phyloP scores from a whole-genome alignment of 306 rosid genomes.

The Trifolium repens region DNA sequence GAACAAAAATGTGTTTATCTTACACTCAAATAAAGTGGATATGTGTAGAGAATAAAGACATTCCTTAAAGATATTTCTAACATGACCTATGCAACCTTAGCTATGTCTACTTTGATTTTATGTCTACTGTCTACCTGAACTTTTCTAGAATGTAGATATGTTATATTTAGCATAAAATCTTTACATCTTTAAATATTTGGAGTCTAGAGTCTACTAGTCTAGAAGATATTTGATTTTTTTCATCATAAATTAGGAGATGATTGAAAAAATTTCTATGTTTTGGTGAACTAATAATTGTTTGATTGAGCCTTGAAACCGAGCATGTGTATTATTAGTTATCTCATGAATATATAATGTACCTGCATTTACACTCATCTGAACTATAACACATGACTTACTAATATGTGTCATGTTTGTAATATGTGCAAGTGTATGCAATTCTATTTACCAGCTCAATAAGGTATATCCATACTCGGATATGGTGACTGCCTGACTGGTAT shows the following conservation, averaged over 20 bases:
- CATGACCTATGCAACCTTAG: neutral
- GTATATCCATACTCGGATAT: neutral
- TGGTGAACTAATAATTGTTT: conserved; percentile 4
- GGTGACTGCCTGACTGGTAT: too few relatives aligned
- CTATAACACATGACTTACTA: conserved; percentile 3
- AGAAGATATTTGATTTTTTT: conserved; percentile 7
- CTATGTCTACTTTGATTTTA: neutral
- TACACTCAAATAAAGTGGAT: too few relatives aligned
- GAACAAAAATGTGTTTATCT: too few relatives aligned
- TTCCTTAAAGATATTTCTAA: too few relatives aligned
- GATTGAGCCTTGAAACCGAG: neutral
- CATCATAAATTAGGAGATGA: conserved; percentile 3
- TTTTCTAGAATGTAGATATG: conserved; percentile 10
- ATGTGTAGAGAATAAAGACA: too few relatives aligned
- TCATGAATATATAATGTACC: neutral
- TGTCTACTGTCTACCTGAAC: neutral
- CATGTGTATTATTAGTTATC: conserved; percentile 4
- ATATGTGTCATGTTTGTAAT: conserved; percentile 3
- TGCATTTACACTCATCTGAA: neutral
- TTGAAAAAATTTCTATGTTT: neutral
- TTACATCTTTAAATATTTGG: neutral
- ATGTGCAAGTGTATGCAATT: neutral
- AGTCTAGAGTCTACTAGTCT: conserved; percentile 9
- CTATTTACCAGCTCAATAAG: conserved; percentile 10
- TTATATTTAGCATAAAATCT: conserved; percentile 22